Evolutionary conservation across 2,329 filamentous ascomycete genomes (phyloP).

Genomic region (Acrocalymma vagum): DNA sequence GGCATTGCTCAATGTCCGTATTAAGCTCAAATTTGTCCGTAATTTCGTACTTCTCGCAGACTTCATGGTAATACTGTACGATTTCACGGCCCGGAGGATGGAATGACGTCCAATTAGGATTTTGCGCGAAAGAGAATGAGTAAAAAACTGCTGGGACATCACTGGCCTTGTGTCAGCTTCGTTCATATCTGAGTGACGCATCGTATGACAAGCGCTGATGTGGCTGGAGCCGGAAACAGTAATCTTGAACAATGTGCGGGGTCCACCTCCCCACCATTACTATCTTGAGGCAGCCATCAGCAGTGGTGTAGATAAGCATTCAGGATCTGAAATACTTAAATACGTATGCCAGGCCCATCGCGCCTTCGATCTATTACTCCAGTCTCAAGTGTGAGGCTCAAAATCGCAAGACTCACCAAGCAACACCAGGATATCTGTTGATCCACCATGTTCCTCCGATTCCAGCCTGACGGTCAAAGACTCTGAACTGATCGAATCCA

Average conservation of each 20-base stretch:
- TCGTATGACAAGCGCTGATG: background rate
- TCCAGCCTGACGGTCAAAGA: conserved; percentile 67
- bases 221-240: no score
- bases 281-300: no score
- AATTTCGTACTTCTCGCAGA: conserved; percentile 62
- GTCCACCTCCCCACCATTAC: no score
- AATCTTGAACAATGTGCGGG: no score
- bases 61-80: conserved; percentile 60
- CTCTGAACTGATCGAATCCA: conserved; percentile 65
- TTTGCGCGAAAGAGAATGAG: conserved; percentile 64
- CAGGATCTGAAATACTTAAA: no score
- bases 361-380: no score
- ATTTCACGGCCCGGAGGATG: conserved; percentile 61
- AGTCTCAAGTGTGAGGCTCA: no score
- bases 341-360: no score
- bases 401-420: conserved; percentile 35
- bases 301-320: no score
- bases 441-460: conserved; percentile 72
- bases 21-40: conserved; percentile 67
- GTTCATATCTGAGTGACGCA: no score
- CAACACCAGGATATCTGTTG: conserved; percentile 65
- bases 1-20: conserved; percentile 62
- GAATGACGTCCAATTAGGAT: conserved; percentile 60
- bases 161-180: conserved; percentile 24
- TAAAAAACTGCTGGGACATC: conserved; percentile 64